These are phyloP conservation scores for Penicillium occitanis DNA, from an alignment of 2,329 filamentous ascomycete species.

Conservation along the genomic window DNA sequence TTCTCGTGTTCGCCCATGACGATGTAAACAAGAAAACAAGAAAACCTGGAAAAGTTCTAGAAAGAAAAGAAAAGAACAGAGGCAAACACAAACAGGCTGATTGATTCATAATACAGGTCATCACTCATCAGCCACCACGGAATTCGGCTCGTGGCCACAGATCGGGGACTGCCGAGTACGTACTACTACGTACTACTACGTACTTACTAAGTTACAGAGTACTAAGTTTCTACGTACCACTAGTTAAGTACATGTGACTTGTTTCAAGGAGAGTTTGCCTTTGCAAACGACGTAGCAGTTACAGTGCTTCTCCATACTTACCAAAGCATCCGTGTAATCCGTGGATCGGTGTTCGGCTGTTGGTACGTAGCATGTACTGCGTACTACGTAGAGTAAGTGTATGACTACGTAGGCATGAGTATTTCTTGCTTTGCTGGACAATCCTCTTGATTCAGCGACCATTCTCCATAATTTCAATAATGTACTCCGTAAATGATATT, in stretches of 20 bases:
- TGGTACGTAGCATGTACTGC: too few relatives aligned
- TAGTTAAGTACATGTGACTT: constrained; percentile 1
- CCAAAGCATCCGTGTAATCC: background rate
- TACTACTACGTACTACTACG: background rate
- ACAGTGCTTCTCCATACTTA: background rate
- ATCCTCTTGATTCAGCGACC: background rate
- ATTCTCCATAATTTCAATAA: background rate
- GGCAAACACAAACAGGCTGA: background rate
- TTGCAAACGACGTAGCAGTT: background rate
- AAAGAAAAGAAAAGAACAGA: background rate
- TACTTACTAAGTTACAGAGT: background rate
- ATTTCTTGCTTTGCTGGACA: background rate
- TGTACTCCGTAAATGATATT: background rate
- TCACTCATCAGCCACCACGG: background rate
- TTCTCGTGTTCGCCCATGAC: background rate
- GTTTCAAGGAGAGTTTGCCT: background rate
- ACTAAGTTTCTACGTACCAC: too few relatives aligned
- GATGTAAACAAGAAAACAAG: background rate
- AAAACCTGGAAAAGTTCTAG: background rate
- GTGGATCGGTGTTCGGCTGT: background rate
- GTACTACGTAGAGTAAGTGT: background rate
- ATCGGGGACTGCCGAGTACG: background rate
- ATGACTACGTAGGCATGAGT: background rate
- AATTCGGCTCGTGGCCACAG: background rate
- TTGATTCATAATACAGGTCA: background rate